Evolutionary conservation across 2,329 filamentous ascomycete species (phyloP), one percentile per base, ranked within the genome.

Genomic region (Fusarium sp.): DNA sequence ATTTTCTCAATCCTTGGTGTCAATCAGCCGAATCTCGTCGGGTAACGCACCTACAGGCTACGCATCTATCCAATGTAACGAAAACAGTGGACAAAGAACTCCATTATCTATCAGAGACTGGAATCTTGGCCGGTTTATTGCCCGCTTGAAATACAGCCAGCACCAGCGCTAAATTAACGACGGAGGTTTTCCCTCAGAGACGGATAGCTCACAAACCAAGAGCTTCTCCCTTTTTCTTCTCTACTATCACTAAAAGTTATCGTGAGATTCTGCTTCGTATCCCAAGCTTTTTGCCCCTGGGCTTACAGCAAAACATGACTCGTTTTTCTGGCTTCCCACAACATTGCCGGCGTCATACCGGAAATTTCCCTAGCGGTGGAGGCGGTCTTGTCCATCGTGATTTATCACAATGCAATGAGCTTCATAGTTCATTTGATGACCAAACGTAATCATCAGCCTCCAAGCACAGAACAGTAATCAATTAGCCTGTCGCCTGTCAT

Each of bases 311-410:
- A 22, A 33, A 22, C 70, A 73, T 73, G 70, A 73, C 70, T 73
- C 70, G 62, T 31, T 44, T 50, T 39, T 57, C 42, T 56, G 50
- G 31, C 45, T 38, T 68, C 53, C 18, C 14, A 25, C 31, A 39
- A 45, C 31, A 6, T n/a, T 31, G 25, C 41, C 38, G 56, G 60
- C 39, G 11, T 44, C 68, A 58, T 45, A 41, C 35, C 66, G 62
- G 70, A 73, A 60, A 73, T 73, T 73, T 63, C 58, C 38, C 29
- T n/a, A 50, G 50, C 38, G 65, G 70, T 58, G 36, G 58, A 52
- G 25, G 49, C 39, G 50, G 61, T 36, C 58, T 62, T 39, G 64
- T 42, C 25, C 44, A 70, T 67, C 53, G 31, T 66, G 65, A 66
- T 72, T 49, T 55, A 58, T 59, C 27, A 59, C 27, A 44, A 15